Percentiles rank a stretch among this genome's conserved stretches.
These are phyloP conservation scores for Ziziphus jujuba DNA, from an alignment of 306 rosid species.

Conservation along the genomic window DNA sequence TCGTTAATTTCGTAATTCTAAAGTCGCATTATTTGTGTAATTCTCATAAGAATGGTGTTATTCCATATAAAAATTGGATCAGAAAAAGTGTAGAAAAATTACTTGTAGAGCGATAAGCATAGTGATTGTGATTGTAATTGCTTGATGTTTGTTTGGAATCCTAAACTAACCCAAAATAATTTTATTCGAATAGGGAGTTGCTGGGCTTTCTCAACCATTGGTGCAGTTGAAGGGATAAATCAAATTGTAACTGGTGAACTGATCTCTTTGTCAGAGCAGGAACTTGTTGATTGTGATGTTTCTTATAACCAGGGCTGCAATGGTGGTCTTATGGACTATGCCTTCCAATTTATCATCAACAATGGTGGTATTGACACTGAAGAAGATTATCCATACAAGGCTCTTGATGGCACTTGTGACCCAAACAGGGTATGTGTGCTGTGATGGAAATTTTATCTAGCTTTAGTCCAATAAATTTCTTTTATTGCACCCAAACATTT, in stretches of 20 bases:
- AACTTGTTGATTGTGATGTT: conserved; percentile 81
- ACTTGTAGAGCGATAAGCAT: too few species aligned
- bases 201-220: conserved; percentile 91
- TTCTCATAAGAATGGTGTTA: too few species aligned
- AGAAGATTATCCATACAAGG: conserved; percentile 71
- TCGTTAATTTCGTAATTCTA: too few species aligned
- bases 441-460: too few species aligned
- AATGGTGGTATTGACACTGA: conserved; percentile 93
- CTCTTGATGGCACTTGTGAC: conserved; percentile 66
- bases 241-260: conserved; percentile 67
- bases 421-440: conserved; percentile 45
- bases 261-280: conserved; percentile 76
- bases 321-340: conserved; percentile 96
- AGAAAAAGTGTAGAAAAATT: too few species aligned
- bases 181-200: conserved; percentile 70
- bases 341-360: conserved; percentile 57
- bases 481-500: not conserved
- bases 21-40: too few species aligned
- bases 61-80: too few species aligned
- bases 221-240: conserved; percentile 81
- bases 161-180: conserved; percentile 8
- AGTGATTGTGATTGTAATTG: not conserved
- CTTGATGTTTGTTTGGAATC: not conserved
- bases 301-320: conserved; percentile 81
- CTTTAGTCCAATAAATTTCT: not conserved